phyloP scores from a whole-genome alignment of 768 basidiomycete species.

The Kwoniella heveanensis region DNA sequence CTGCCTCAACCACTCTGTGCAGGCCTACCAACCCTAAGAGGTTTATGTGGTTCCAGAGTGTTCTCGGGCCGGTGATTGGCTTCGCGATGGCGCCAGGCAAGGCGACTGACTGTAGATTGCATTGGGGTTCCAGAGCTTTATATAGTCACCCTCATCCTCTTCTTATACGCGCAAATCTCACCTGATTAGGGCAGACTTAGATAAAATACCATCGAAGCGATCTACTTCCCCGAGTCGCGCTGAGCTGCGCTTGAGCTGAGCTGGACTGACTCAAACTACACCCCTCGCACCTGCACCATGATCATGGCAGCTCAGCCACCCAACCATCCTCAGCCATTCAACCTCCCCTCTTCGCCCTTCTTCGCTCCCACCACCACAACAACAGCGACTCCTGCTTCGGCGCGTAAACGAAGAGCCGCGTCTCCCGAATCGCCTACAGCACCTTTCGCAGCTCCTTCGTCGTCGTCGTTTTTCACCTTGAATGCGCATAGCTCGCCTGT shows the following conservation, averaged over 20 bases:
- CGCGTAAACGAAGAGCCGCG: slow-evolving; percentile 13
- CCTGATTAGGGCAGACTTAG: too few species aligned
- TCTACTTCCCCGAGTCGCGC: too few species aligned
- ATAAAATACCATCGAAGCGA: too few species aligned
- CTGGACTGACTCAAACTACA: too few species aligned
- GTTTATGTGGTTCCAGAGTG: slow-evolving; percentile 1
- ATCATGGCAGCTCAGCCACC: slow-evolving; percentile 25
- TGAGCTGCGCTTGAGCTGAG: neutral
- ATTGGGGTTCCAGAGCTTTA: too few species aligned
- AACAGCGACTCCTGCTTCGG: neutral
- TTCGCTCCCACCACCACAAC: neutral
- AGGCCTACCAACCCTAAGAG: neutral
- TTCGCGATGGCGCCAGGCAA: neutral
- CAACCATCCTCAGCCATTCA: slow-evolving; percentile 1
- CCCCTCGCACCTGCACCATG: slow-evolving; percentile 15
- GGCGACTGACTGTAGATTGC: too few species aligned
- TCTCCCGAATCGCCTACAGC: slow-evolving; percentile 1
- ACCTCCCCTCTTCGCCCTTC: slow-evolving; percentile 9
- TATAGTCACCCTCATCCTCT: too few species aligned
- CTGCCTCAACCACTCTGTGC: too few species aligned
- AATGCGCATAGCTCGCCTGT: slow-evolving; percentile 1
- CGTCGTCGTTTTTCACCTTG: neutral
- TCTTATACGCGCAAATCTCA: too few species aligned
- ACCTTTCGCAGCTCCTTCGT: neutral
- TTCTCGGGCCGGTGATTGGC: neutral